Conservation (phyloP, 1,139 yeast species). For the Candida sanyaensis region DNA sequence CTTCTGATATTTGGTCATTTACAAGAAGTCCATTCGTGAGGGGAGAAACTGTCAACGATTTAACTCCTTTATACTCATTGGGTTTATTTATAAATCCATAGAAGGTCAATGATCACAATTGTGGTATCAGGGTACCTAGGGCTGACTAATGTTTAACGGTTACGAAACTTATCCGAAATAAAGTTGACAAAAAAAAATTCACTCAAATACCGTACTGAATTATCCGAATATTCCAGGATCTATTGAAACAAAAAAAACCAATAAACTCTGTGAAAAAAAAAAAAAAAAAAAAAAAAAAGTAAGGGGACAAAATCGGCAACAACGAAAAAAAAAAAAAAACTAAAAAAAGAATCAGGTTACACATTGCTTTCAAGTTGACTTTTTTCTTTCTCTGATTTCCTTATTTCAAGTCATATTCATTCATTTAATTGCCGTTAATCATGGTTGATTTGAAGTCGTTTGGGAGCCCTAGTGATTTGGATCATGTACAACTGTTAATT, state of each 20-base stretch:
- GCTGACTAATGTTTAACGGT: no score
- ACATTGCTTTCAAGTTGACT: neutral
- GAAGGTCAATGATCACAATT: no score
- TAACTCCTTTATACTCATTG: no score
- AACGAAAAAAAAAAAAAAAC: neutral
- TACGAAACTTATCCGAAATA: no score
- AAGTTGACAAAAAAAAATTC: no score
- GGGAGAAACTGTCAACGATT: no score
- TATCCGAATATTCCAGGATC: neutral
- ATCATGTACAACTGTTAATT: neutral
- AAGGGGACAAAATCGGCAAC: neutral
- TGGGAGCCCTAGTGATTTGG: neutral
- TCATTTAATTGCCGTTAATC: neutral
- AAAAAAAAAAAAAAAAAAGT: neutral
- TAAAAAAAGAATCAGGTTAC: neutral
- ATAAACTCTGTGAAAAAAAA: neutral
- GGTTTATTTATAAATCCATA: no score
- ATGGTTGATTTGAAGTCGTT: slow-evolving; percentile 1
- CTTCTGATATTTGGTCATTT: no score
- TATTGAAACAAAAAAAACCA: neutral
- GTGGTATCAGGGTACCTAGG: no score
- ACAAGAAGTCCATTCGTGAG: no score
- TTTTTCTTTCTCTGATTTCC: neutral
- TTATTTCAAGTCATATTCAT: neutral
- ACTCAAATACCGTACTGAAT: neutral